phyloP scores from a whole-genome alignment of 176 grass and related monocot genomes.

The Poa annua region DNA sequence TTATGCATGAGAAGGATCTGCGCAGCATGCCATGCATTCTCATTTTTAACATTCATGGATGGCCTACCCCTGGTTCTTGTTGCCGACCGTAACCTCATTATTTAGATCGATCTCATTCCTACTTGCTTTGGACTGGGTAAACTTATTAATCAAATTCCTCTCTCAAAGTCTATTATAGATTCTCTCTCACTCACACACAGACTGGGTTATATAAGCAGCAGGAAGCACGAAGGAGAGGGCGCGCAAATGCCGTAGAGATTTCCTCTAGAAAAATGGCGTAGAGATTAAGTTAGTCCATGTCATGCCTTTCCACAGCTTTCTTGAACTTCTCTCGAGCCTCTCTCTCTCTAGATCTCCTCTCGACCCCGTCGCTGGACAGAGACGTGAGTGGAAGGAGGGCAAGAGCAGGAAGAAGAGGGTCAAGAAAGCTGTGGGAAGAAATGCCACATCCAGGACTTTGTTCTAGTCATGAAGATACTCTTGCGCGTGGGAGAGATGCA shows the following conservation, averaged over 20 bases:
- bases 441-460: slow-evolving; percentile 69
- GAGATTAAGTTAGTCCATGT: slow-evolving; percentile 53
- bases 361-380: background rate
- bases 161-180: background rate
- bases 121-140: background rate
- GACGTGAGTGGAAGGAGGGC: background rate
- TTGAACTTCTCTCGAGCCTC: slow-evolving; percentile 78
- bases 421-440: slow-evolving; percentile 99
- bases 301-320: slow-evolving; percentile 99
- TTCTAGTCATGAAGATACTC: background rate
- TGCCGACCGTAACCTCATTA: background rate
- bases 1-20: slow-evolving; percentile 43
- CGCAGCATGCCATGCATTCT: slow-evolving; percentile 3
- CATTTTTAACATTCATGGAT: slow-evolving; percentile 41
- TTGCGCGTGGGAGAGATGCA: too few relatives aligned
- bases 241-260: slow-evolving; percentile 10
- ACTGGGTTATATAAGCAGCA: slow-evolving; percentile 39
- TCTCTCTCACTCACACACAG: background rate
- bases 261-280: background rate
- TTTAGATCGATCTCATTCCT: slow-evolving; percentile 14
- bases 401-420: slow-evolving; percentile 52
- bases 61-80: background rate
- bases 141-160: background rate
- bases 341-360: background rate
- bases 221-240: slow-evolving; percentile 16